Evolutionary conservation across 169 alveolate species (phyloP).

Genomic region (Eimeria falciformis): DNA sequence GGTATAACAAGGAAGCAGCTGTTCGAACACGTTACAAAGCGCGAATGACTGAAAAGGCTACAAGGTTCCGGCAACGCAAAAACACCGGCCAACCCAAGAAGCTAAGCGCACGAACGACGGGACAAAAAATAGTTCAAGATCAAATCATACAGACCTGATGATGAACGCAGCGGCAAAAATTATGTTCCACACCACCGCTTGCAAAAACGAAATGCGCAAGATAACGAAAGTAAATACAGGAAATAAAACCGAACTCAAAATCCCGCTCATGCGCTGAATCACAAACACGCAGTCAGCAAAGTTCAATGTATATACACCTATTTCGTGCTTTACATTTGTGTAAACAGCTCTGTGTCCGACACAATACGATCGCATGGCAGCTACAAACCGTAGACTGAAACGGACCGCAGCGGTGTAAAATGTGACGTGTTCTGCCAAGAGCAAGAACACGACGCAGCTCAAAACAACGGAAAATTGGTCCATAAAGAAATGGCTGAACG

Average conservation of each 20-base stretch:
- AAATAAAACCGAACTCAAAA: conserved; percentile 35
- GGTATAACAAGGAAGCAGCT: background rate
- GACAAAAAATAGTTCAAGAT: background rate
- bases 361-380: background rate
- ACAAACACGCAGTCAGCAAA: background rate
- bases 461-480: conserved; percentile 53
- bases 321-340: background rate
- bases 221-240: conserved; percentile 77
- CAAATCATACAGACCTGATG: conserved; percentile 16
- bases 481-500: conserved; percentile 70
- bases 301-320: background rate
- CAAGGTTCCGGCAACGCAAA: background rate
- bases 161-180: conserved; percentile 3
- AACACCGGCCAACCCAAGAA: background rate
- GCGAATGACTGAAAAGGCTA: background rate
- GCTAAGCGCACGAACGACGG: background rate
- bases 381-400: background rate
- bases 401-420: conserved; percentile 63
- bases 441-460: conserved; percentile 48
- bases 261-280: conserved; percentile 69
- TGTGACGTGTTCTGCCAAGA: conserved; percentile 50
- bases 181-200: conserved; percentile 69
- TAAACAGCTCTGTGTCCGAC: background rate
- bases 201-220: conserved; percentile 69
- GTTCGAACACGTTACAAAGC: background rate